These are phyloP conservation scores for Lindgomyces ingoldianus DNA, from an alignment of 495 filamentous ascomycete species.

Conservation along the genomic window DNA sequence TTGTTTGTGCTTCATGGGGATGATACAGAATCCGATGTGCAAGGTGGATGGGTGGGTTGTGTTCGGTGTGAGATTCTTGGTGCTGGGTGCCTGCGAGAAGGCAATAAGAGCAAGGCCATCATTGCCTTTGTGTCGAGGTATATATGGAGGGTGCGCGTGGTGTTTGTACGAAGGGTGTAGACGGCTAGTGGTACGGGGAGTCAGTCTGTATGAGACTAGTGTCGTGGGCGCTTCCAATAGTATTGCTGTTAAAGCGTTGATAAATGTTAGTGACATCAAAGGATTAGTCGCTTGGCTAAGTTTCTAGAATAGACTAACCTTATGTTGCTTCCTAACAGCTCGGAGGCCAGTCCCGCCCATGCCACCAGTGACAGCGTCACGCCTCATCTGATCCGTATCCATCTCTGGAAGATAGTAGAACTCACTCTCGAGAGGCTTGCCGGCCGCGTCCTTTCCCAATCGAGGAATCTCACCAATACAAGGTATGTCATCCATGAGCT, in stretches of 20 bases:
- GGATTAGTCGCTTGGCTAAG: too few relatives aligned
- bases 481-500: constrained; percentile 67
- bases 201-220: too few relatives aligned
- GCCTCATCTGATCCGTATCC: constrained; percentile 75
- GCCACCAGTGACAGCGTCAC: constrained; percentile 80
- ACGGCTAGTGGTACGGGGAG: too few relatives aligned
- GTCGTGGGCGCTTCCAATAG: constrained; percentile 48
- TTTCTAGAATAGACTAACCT: constrained; percentile 67
- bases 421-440: constrained; percentile 89
- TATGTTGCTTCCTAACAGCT: constrained; percentile 89
- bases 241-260: constrained; percentile 43
- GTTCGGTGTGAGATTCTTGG: too few relatives aligned
- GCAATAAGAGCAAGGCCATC: too few relatives aligned
- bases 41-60: too few relatives aligned
- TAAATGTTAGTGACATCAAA: background rate
- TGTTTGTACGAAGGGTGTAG: too few relatives aligned
- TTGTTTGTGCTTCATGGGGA: background rate
- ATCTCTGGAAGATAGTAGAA: constrained; percentile 96
- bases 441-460: constrained; percentile 94
- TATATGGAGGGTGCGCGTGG: too few relatives aligned
- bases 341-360: constrained; percentile 84
- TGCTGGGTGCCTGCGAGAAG: too few relatives aligned
- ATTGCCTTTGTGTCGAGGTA: too few relatives aligned
- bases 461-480: constrained; percentile 86
- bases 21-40: too few relatives aligned